Percentiles rank a stretch among this genome's conserved stretches.
Conservation (phyloP, 495 filamentous ascomycete genomes). For the Aspergillus taichungensis region DNA sequence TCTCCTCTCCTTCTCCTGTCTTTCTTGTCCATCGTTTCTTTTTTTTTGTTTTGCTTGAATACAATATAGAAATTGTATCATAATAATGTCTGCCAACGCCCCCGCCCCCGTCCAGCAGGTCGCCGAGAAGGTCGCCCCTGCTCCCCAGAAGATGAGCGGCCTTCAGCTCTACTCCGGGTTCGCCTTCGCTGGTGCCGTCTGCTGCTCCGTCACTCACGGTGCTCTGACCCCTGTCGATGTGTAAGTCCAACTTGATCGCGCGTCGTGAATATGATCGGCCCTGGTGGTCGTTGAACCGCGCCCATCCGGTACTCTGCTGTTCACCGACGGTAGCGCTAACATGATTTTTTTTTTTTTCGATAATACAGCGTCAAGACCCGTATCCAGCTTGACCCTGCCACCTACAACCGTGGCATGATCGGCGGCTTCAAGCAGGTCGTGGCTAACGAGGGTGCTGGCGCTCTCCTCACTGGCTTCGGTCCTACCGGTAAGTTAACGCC, state of each 20-base stretch:
- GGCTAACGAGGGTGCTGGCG: slow-evolving; percentile 75
- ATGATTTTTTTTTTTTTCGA: slow-evolving; percentile 20
- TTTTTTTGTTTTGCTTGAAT: slow-evolving; percentile 4
- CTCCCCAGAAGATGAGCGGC: slow-evolving; percentile 41
- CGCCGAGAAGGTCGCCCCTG: slow-evolving; percentile 17
- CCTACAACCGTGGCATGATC: slow-evolving; percentile 84
- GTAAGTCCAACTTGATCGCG: slow-evolving; percentile 49
- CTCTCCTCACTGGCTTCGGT: slow-evolving; percentile 79
- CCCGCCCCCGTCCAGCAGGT: slow-evolving; percentile 30
- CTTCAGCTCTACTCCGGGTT: slow-evolving; percentile 67
- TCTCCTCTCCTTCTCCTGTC: slow-evolving; percentile 9
- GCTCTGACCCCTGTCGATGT: slow-evolving; percentile 91
- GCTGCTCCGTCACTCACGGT: slow-evolving; percentile 92
- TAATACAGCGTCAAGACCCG: slow-evolving; percentile 77
- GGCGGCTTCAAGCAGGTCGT: slow-evolving; percentile 81
- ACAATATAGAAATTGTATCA: no score
- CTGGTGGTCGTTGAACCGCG: neutral
- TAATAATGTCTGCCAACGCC: slow-evolving; percentile 36
- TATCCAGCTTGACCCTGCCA: slow-evolving; percentile 85
- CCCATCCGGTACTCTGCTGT: neutral
- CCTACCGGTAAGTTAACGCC: slow-evolving; percentile 45
- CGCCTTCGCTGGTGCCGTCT: slow-evolving; percentile 87
- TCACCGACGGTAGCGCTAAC: slow-evolving; percentile 7
- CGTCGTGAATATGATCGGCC: slow-evolving; percentile 4
- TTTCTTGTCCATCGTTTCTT: slow-evolving; percentile 8